Conservation (phyloP, 2,329 filamentous ascomycete genomes). For the Neofusicoccum laricinum region DNA sequence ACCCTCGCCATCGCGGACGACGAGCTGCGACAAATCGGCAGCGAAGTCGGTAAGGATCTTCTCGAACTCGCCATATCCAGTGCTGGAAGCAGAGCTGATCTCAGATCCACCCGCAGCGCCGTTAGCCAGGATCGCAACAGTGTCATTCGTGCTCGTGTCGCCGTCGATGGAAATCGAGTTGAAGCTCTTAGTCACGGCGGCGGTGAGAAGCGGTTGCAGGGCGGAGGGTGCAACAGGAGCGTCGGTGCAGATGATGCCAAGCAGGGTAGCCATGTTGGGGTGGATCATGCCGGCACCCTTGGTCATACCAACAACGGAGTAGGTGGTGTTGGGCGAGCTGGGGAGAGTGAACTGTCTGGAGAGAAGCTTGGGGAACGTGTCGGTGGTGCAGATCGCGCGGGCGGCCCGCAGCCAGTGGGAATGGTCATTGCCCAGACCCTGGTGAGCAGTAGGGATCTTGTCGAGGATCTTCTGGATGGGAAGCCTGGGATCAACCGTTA, state of each 20-base stretch:
- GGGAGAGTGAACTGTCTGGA: slow-evolving; percentile 82
- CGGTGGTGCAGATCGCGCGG: slow-evolving; percentile 93
- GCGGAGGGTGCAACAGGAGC: slow-evolving; percentile 69
- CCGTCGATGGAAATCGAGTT: slow-evolving; percentile 97
- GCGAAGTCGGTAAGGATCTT: slow-evolving; percentile 73
- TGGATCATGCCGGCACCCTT: slow-evolving; percentile 99
- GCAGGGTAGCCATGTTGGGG: slow-evolving; percentile 95
- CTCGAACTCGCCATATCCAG: slow-evolving; percentile 66
- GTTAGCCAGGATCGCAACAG: slow-evolving; percentile 90
- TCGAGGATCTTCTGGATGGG: slow-evolving; percentile 87
- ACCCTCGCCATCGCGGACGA: slow-evolving; percentile 94
- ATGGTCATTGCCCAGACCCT: slow-evolving; percentile 70
- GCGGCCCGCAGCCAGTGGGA: slow-evolving; percentile 84
- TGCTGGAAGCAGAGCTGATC: slow-evolving; percentile 50
- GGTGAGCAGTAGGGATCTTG: slow-evolving; percentile 74
- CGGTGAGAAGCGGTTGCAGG: slow-evolving; percentile 67
- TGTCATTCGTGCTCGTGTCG: slow-evolving; percentile 97
- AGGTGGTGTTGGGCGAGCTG: slow-evolving; percentile 70
- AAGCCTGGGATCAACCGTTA: slow-evolving; percentile 50
- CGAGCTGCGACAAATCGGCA: slow-evolving; percentile 80
- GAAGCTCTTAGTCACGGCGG: slow-evolving; percentile 80
- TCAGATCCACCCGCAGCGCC: slow-evolving; percentile 76
- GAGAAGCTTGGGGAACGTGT: slow-evolving; percentile 95
- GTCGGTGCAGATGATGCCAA: slow-evolving; percentile 90
- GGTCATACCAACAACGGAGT: slow-evolving; percentile 88